Base-by-base conservation (phyloP, 805 yeast genomes). In the Ogataea ramenticola region DNA sequence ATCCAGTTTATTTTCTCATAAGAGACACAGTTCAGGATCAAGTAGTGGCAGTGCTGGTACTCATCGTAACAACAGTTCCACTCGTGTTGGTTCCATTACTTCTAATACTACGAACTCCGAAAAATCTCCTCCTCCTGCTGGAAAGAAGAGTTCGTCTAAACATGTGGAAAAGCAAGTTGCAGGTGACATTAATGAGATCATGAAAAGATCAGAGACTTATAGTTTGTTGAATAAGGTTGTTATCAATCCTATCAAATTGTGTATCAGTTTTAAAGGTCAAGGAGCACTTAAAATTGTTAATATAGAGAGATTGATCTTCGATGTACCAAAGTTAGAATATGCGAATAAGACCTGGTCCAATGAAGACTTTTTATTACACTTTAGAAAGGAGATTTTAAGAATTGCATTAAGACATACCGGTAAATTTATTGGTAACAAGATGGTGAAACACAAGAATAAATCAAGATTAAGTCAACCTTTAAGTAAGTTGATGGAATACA, bases 231-330 rank as follows among this genome's bases (percentile, higher is more conserved):
- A 63, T 6, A 53, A 58, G 36, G 52, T 69, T 37, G 58, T 60
- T 20, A 51, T 62, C 16, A 41, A 51, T n/a, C 55, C 57, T 6
- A 40, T 54, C 22, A 42, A 42, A 12, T 42, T 91, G 9, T 70
- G 80, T 42, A 70, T 90, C 16, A 86, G 96, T 44, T 90, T 86
- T 66, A 81, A 80, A 57, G 95, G 95, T 3, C 78, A 78, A 19
- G 86, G 89, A 16, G 71, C 78, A 26, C 70, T 77, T 49, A 78
- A 81, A 50, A 64, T 91, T 40, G 72, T 86, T 29, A 88, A 89
- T 57, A 86, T 91, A 4, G 81, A 88, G 39, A 77, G 82, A 50
- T 78, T 91, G 52, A 72, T 70, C 12, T 65, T 91, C 40, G 70
- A 71, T 7, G 60, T 87, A 42, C 96, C 97, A 3, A 68, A 63